Base-by-base conservation (phyloP, 139 green algal species). In the Chlorokybus atmophyticus region DNA sequence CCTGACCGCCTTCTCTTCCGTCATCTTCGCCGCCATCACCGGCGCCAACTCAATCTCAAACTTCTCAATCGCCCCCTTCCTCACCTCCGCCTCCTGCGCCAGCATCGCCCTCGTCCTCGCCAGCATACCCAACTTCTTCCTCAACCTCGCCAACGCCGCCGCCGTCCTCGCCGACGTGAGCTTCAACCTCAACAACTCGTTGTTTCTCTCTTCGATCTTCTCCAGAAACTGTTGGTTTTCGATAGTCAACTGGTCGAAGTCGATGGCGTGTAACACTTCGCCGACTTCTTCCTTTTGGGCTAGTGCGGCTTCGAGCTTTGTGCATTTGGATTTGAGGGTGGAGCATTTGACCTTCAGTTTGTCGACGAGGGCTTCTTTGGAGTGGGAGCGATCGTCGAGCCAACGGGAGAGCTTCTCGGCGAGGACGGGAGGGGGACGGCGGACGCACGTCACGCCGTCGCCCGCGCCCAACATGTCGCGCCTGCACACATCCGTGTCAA, bases 231-330 rank as follows among this genome's bases (percentile, higher is more conserved):
- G 82, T 70, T 88, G 78, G 67, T 90, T 87, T 59, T 94, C 82
- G 44, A 94, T 94, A 66, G 90, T 90, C 3, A 93, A 75, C 70
- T 89, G 81, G 57, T 94, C 85, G 67, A 94, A 93, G 72, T 94
- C 85, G 0, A 92, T 78, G 19, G 74, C 60, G 50, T 82, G 73
- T 42, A 92, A 69, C 28, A 84, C 76, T 59, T 89, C 83, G 4
- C 84, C 82, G 75, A 85, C 80, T 66, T 88, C 75, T 66, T 84
- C 75, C 72, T 90, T 87, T 57, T 85, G 74, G 29, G 73, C 67
- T 50, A 93, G 71, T 71, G 82, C 66, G 19, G 66, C 51, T 66
- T 85, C 75, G 64, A 84, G 67, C 61, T 86, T 86, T 38, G 29
- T 39, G 32, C 83, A 79, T 50, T 82, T 74, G 21, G 58, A 3